Evolutionary conservation across 371 early-diverging fungal genomes (phyloP), one percentile per base, ranked within the genome.

Genomic region (Sanchytrium tribonematis): DNA sequence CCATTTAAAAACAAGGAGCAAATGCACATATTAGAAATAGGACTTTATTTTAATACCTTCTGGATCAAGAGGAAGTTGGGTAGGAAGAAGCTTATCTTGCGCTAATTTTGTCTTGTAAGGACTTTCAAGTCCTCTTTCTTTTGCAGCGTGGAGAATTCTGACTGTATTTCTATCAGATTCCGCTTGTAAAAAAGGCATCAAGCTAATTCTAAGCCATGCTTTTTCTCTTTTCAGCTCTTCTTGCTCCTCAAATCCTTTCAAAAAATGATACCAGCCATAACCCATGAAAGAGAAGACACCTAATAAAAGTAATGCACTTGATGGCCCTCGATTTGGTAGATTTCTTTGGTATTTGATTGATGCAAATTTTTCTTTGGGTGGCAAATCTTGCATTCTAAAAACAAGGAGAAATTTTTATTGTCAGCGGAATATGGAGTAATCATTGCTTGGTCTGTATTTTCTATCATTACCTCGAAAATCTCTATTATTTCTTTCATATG

Each of bases 141-240:
- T 82, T 66, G 85, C 79, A 5, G 89, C 87, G 65, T 80, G 78
- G 68, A 84, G 77, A n/a, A 93, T 83, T 68, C 95, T 88, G 73
- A 88, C 88, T 30, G 81, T 76, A 76, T 93, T 94, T 65, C 97
- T 85, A 77, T 96, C 97, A 1, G 85, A 76, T 80, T 96, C 97
- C 68, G 97, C 94, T 72, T 88, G 86, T 69, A 94, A 82, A 73
- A 93, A 74, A 1, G 97, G 97, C 31, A 86, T 75, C 48, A 90
- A 76, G 80, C 88, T 82, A 73, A 96, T 88, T 66, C 97, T 86
- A 67, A 87, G 77, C 95, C 95, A 96, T 30, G 85, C 81, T 74
- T 91, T 89, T 78, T 94, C 95, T 72, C 94, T 85, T 70, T 85
- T 83, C 29, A 92, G 80, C 75, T 96, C 95, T 70, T 93, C 91